Conservation (phyloP, 192 early-diverging fungal species). For the Geosiphon pyriformis region DNA sequence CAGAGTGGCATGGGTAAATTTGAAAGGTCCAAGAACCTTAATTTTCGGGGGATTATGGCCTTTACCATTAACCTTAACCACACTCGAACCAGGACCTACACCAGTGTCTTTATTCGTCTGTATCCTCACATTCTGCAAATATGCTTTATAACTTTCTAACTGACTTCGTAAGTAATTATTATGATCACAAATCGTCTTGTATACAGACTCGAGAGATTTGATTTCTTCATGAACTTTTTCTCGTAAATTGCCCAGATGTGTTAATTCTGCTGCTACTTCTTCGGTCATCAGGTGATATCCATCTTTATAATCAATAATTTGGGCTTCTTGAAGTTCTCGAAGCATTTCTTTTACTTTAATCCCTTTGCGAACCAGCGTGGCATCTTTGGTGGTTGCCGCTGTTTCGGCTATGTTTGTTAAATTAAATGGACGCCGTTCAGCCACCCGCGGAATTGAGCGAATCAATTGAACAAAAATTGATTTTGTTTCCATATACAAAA, state of each 20-base stretch:
- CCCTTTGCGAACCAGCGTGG: conserved; percentile 84
- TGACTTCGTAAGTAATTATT: conserved; percentile 88
- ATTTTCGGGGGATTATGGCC: conserved; percentile 41
- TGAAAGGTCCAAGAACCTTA: conserved; percentile 67
- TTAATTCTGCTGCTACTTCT: conserved; percentile 84
- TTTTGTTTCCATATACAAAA: conserved; percentile 94
- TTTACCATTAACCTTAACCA: conserved; percentile 57
- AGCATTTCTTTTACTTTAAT: conserved; percentile 96
- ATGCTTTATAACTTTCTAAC: conserved; percentile 91
- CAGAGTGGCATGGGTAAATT: conserved; percentile 75
- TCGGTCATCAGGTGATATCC: conserved; percentile 78
- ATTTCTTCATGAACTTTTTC: conserved; percentile 86
- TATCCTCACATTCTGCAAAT: conserved; percentile 88
- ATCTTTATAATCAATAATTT: conserved; percentile 67
- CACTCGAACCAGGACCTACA: conserved; percentile 36
- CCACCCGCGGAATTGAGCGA: conserved; percentile 76
- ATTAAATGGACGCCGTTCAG: conserved; percentile 47
- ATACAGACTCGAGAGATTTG: conserved; percentile 70
- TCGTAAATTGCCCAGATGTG: conserved; percentile 83
- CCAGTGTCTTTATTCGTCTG: conserved; percentile 52
- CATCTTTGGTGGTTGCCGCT: conserved; percentile 83
- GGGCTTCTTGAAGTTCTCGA: conserved; percentile 72
- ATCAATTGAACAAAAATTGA: conserved; percentile 90
- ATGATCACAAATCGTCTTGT: conserved; percentile 89
- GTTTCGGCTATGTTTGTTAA: conserved; percentile 74